Percentiles rank a stretch among this genome's conserved stretches.
Evolutionary conservation across 345 rosid genomes (phyloP).

Genomic region (Nasturtium officinale): DNA sequence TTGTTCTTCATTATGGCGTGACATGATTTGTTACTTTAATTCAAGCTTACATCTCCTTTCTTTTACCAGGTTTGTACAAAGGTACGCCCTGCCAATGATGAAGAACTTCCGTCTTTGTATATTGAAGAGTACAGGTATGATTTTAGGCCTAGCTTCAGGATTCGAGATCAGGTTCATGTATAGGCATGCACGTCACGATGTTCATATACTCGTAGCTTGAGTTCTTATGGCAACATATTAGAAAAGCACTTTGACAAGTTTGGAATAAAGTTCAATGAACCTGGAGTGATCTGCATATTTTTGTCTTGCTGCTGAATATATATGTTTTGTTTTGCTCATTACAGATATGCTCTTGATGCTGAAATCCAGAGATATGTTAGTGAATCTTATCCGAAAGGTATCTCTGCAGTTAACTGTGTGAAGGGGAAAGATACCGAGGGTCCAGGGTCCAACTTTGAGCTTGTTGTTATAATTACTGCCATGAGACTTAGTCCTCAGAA

Average conservation of each 20-base stretch:
- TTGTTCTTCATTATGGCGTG: background rate
- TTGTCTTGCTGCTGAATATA: background rate
- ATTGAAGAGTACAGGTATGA: constrained; percentile 85
- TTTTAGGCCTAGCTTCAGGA: constrained; percentile 18
- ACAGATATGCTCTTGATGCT: constrained; percentile 83
- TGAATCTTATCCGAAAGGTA: constrained; percentile 93
- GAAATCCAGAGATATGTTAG: constrained; percentile 79
- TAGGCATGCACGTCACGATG: background rate
- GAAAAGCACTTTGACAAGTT: background rate
- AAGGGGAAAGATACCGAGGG: constrained; percentile 83
- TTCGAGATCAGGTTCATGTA: constrained; percentile 18
- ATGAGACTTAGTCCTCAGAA: constrained; percentile 85
- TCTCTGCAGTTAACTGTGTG: constrained; percentile 73
- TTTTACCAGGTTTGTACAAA: constrained; percentile 78
- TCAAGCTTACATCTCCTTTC: background rate
- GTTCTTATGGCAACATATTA: constrained; percentile 7
- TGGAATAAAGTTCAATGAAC: background rate
- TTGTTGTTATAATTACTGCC: constrained; percentile 87
- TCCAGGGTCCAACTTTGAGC: constrained; percentile 86
- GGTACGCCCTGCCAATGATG: constrained; percentile 88
- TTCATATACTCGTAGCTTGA: constrained; percentile 11
- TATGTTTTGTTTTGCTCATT: constrained; percentile 35
- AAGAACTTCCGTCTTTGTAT: constrained; percentile 85
- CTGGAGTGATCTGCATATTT: background rate
- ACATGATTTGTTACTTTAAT: background rate